These are phyloP conservation scores for Fusarium veterinarium DNA, from an alignment of 2,329 filamentous ascomycete species.

Conservation along the genomic window DNA sequence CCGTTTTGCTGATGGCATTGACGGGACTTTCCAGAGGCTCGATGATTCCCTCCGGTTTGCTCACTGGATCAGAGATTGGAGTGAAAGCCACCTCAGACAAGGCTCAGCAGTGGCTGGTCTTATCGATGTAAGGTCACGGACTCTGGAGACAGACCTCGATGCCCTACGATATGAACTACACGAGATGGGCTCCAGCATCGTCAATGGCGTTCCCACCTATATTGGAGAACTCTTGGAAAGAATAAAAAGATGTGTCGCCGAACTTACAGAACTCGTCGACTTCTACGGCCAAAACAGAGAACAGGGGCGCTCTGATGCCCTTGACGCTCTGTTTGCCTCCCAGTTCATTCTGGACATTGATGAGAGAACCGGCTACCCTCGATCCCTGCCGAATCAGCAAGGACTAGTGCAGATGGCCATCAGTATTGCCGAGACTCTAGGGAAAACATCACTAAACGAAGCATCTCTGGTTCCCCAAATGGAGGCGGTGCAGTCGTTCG, in stretches of 20 bases:
- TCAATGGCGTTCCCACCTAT: background rate
- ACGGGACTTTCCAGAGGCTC: background rate
- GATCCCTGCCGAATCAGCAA: background rate
- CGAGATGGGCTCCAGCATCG: background rate
- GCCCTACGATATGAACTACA: background rate
- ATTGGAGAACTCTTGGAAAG: background rate
- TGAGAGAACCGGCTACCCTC: background rate
- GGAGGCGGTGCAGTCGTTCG: background rate
- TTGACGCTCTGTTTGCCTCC: background rate
- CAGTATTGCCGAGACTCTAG: background rate
- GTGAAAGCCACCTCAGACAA: background rate
- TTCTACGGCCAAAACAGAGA: background rate
- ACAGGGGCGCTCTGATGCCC: background rate
- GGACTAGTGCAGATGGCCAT: background rate
- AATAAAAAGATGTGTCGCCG: background rate
- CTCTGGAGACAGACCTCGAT: background rate
- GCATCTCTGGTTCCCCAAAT: background rate
- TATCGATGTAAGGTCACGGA: background rate
- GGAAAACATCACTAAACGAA: background rate
- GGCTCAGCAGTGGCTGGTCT: background rate
- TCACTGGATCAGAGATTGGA: background rate
- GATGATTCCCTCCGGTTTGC: background rate
- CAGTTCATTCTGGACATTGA: background rate
- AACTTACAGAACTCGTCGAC: background rate
- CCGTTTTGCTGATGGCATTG: background rate